Percentiles rank a stretch among this genome's conserved stretches.
Evolutionary conservation across 148 eudicot species (phyloP).

Genomic region (Heliosperma pusillum): DNA sequence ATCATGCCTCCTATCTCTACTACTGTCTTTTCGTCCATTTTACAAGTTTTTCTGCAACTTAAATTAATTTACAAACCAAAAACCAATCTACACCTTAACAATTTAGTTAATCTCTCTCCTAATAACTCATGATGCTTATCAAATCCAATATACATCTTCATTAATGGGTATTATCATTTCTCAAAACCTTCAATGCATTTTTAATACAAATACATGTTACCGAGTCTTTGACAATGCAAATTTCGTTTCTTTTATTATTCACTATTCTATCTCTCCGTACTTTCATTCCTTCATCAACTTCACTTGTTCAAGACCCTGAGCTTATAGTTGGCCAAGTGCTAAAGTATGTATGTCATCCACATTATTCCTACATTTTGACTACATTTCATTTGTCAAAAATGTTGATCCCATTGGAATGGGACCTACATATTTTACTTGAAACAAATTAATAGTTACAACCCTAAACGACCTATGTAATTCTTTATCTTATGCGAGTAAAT

Average conservation of each 20-base stretch:
- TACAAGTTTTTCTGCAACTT: too few species aligned
- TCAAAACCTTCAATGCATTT: not conserved
- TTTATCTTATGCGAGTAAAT: too few species aligned
- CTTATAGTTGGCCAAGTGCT: constrained; percentile 14
- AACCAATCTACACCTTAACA: too few species aligned
- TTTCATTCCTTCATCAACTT: constrained; percentile 12
- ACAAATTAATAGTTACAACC: too few species aligned
- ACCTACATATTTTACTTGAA: too few species aligned
- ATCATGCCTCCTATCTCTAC: too few species aligned
- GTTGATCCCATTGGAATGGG: too few species aligned
- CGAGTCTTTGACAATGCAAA: constrained; percentile 8
- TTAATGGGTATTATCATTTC: not conserved
- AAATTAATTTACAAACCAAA: too few species aligned
- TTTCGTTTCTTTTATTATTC: constrained; percentile 5
- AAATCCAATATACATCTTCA: not conserved
- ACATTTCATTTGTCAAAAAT: too few species aligned
- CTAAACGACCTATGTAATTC: too few species aligned
- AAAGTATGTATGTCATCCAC: not conserved
- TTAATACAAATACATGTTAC: not conserved
- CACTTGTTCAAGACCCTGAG: constrained; percentile 28
- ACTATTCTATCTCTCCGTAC: constrained; percentile 2
- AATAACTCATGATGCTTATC: not conserved
- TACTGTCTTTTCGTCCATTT: too few species aligned
- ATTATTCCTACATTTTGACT: not conserved
- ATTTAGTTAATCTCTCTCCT: not conserved